Percentiles rank a stretch among this genome's conserved stretches.
These are phyloP conservation scores for Alternaria postmessia DNA, from an alignment of 2,329 filamentous ascomycete genomes.

Conservation along the genomic window DNA sequence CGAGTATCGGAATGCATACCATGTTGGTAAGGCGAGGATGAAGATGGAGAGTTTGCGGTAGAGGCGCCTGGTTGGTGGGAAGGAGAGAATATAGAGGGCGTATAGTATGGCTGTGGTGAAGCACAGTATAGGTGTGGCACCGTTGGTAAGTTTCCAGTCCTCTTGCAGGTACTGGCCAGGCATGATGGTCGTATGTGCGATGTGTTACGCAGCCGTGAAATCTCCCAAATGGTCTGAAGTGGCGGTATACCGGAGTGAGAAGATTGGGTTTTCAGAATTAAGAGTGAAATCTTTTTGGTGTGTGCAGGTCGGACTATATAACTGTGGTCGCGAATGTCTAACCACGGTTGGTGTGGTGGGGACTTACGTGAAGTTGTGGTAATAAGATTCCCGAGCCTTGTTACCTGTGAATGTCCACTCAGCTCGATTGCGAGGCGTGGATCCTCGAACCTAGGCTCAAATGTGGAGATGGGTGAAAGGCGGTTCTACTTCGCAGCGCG, in stretches of 20 bases:
- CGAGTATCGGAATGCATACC: slow-evolving; percentile 21
- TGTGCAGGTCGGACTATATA: background rate
- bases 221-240: background rate
- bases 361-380: background rate
- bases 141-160: background rate
- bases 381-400: background rate
- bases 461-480: background rate
- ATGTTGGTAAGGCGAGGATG: slow-evolving; percentile 15
- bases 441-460: background rate
- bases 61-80: slow-evolving; percentile 15
- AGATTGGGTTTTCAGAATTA: background rate
- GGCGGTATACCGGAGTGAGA: background rate
- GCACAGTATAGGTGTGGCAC: background rate
- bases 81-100: slow-evolving; percentile 26
- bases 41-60: slow-evolving; percentile 20
- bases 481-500: background rate
- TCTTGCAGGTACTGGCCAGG: background rate
- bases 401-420: no score
- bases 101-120: slow-evolving; percentile 5
- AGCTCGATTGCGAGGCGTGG: background rate
- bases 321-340: background rate
- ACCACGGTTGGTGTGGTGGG: background rate
- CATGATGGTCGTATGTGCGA: background rate
- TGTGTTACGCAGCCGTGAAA: background rate
- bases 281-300: background rate